phyloP scores from a whole-genome alignment of 2,329 filamentous ascomycete species.

The Diplodia seriata region DNA sequence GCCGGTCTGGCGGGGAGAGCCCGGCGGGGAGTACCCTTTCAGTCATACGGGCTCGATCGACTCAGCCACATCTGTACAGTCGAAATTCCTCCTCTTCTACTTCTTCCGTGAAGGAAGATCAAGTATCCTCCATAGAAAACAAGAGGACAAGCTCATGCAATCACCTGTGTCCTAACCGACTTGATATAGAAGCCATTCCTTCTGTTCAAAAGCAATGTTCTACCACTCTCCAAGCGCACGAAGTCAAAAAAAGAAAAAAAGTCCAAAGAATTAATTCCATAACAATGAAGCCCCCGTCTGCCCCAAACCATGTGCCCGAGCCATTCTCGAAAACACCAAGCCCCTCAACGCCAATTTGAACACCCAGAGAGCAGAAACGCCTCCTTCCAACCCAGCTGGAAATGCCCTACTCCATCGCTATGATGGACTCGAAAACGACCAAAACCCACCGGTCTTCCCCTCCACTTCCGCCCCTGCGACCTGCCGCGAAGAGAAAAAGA shows the following conservation, averaged over 20 bases:
- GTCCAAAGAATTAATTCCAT: not conserved
- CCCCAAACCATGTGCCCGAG: too few relatives aligned
- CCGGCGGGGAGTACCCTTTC: too few relatives aligned
- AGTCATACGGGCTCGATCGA: too few relatives aligned
- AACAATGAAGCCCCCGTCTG: not conserved
- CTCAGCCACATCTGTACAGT: too few relatives aligned
- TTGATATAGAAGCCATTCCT: not conserved
- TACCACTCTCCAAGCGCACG: not conserved
- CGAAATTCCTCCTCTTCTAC: too few relatives aligned
- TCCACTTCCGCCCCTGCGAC: not conserved
- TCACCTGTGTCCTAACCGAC: not conserved
- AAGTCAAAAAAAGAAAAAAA: not conserved
- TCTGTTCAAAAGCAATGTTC: not conserved
- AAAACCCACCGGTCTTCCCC: not conserved
- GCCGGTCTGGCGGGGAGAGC: too few relatives aligned
- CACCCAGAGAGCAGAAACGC: not conserved
- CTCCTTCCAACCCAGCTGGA: not conserved
- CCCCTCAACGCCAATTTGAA: not conserved
- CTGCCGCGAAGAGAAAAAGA: not conserved
- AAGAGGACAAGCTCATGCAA: not conserved
- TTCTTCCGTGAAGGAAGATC: too few relatives aligned
- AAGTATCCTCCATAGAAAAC: too few relatives aligned
- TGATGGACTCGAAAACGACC: not conserved
- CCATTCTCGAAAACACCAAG: not conserved
- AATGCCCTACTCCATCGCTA: slow-evolving; percentile 12